Conservation (phyloP, 2,329 filamentous ascomycete species). For the Diaporthe citriasiana region DNA sequence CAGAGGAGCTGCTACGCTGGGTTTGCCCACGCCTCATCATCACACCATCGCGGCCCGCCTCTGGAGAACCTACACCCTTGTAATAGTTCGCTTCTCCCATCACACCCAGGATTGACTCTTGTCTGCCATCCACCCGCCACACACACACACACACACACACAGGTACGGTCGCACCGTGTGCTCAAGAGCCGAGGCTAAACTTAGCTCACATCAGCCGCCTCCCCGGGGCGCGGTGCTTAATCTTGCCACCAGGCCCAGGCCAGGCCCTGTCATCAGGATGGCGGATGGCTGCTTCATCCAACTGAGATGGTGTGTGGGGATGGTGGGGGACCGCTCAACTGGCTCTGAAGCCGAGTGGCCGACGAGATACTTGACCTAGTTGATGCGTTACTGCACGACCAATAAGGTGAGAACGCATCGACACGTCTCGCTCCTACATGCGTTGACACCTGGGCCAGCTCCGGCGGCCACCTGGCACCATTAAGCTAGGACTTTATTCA, state of each 20-base stretch:
- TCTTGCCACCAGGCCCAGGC: slow-evolving; percentile 9
- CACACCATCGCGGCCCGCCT: slow-evolving; percentile 26
- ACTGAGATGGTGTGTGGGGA: background rate
- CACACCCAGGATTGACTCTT: background rate
- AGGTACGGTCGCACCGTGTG: background rate
- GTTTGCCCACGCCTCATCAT: background rate
- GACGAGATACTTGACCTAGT: background rate
- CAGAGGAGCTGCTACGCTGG: background rate
- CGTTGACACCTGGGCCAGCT: background rate
- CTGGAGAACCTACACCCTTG: slow-evolving; percentile 8
- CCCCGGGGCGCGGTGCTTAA: slow-evolving; percentile 23
- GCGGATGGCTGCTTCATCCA: background rate
- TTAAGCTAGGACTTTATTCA: background rate
- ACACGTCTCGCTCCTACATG: background rate
- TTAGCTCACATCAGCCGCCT: slow-evolving; percentile 27
- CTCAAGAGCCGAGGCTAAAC: slow-evolving; percentile 3
- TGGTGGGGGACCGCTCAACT: background rate
- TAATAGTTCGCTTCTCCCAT: background rate
- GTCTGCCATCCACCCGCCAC: background rate
- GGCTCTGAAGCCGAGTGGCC: slow-evolving; percentile 4
- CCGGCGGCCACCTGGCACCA: slow-evolving; percentile 4
- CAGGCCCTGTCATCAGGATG: background rate
- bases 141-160: background rate
- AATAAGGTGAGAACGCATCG: background rate
- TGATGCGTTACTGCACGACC: background rate